Evolutionary conservation across 257 asterid species (phyloP).

Genomic region (Verbascum thapsus): DNA sequence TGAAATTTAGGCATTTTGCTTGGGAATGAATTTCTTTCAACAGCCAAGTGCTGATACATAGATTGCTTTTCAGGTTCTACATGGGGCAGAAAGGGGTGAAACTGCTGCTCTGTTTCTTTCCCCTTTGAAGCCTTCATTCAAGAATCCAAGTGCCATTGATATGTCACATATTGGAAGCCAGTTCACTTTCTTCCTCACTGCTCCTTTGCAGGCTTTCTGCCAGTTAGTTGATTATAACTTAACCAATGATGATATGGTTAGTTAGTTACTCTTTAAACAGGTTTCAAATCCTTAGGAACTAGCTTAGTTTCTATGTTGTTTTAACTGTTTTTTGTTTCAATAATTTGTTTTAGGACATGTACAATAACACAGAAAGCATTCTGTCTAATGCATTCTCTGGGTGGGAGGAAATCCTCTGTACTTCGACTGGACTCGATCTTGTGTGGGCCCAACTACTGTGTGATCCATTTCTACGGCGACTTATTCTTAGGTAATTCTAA

Average conservation of each 20-base stretch:
- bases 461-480: conserved; percentile 85
- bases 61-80: conserved; percentile 66
- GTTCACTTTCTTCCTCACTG: conserved; percentile 88
- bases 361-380: conserved; percentile 53
- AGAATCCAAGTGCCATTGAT: conserved; percentile 51
- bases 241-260: conserved; percentile 55
- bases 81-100: conserved; percentile 93
- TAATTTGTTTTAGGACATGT: conserved; percentile 54
- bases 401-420: conserved; percentile 94
- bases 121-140: conserved; percentile 75
- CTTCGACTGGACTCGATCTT: conserved; percentile 68
- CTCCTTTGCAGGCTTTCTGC: conserved; percentile 91
- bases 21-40: not conserved
- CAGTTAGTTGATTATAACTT: conserved; percentile 69
- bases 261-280: conserved; percentile 34
- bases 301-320: conserved; percentile 6
- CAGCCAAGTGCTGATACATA: conserved; percentile 34
- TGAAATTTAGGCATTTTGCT: not conserved
- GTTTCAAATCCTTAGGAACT: conserved; percentile 16
- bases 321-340: conserved; percentile 28
- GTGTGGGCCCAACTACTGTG: conserved; percentile 94
- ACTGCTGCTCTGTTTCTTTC: conserved; percentile 84
- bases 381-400: conserved; percentile 73
- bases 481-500: conserved; percentile 83
- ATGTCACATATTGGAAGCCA: conserved; percentile 72